These are phyloP conservation scores for Brassica nigra DNA, from an alignment of 345 rosid genomes.

Conservation along the genomic window DNA sequence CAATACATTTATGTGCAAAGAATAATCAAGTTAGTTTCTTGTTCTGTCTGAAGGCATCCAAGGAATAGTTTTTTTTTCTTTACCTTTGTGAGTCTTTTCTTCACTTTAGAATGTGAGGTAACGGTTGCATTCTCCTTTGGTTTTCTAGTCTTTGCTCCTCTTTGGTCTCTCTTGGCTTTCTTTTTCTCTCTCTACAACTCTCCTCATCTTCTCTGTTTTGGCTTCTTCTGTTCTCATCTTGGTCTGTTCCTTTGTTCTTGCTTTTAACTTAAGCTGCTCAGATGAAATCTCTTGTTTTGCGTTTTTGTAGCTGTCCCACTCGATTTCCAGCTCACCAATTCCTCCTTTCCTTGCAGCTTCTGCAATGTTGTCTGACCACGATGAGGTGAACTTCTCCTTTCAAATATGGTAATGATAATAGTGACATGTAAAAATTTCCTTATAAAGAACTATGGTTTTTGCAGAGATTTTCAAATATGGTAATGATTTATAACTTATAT, in stretches of 20 bases:
- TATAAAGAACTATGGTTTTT: no score
- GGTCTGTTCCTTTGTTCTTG: constrained; percentile 47
- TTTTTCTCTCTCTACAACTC: constrained; percentile 59
- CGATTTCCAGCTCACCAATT: constrained; percentile 54
- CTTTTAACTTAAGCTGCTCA: constrained; percentile 51
- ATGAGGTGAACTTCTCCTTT: constrained; percentile 51
- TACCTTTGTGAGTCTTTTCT: constrained; percentile 67
- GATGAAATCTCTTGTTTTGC: constrained; percentile 51
- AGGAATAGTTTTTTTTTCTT: not conserved
- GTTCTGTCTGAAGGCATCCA: not conserved
- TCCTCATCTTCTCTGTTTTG: constrained; percentile 55
- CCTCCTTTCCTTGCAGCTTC: constrained; percentile 75
- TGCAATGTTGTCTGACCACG: constrained; percentile 65
- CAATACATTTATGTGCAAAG: constrained; percentile 4
- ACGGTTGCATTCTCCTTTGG: constrained; percentile 34
- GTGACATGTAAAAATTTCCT: no score
- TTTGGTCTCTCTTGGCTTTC: constrained; percentile 48
- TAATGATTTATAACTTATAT: no score
- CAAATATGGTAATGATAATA: no score
- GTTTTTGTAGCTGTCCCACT: constrained; percentile 73
- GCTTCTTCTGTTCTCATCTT: constrained; percentile 53
- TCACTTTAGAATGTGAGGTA: constrained; percentile 46
- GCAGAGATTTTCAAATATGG: no score
- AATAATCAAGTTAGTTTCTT: constrained; percentile 1
- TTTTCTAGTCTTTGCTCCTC: constrained; percentile 41